Base-by-base conservation (phyloP, 176 grass and related monocot genomes). In the Alloteropsis semialata region DNA sequence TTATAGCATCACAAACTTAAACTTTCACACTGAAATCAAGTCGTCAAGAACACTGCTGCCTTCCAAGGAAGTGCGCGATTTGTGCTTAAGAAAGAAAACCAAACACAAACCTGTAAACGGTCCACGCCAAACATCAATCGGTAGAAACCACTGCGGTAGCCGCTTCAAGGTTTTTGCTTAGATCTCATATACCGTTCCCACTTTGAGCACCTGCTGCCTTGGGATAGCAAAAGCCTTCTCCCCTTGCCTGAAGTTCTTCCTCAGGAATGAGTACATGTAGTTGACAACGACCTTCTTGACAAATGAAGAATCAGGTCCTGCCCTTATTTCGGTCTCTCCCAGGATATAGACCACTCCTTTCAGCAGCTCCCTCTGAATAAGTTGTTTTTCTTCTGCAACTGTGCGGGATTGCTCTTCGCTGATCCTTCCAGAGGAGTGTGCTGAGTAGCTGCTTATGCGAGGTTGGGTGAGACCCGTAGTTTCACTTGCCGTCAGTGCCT, bases 291-390 rank as follows among this genome's bases (percentile, higher is more conserved):
- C 14, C 81, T 87, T 93, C 39, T 93, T 93, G 38, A 87, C 5
- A 55, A 90, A 77, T 54, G 72, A 68, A 41, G 77, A 90, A 14
- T 38, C 42, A 13, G 19, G 54, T 8, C 56, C 25, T 5, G 81
- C 88, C 28, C 49, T 64, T 22, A 90, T 74, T 17, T 93, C 91
- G 27, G 72, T 72, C 48, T 90, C 81, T 17, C 87, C 88, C 6
- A 93, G 71, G 22, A 93, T 72, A 32, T 90, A 89, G 5, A 93
- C 81, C 17, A 93, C 91, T 49, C 88, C 91, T 42, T 82, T 93
- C 42, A 70, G 53, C 32, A 87, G 56, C 70, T 90, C 76, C 32
- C 6, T 69, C 75, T 82, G 60, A 33, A 90, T 42, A 9, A 75
- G 69, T 14, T 78, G 68, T 30, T 49, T 68, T 36, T 82, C 78